Evolutionary conservation across 495 filamentous ascomycete species (phyloP).

Genomic region (Chlorociboria aeruginascens): DNA sequence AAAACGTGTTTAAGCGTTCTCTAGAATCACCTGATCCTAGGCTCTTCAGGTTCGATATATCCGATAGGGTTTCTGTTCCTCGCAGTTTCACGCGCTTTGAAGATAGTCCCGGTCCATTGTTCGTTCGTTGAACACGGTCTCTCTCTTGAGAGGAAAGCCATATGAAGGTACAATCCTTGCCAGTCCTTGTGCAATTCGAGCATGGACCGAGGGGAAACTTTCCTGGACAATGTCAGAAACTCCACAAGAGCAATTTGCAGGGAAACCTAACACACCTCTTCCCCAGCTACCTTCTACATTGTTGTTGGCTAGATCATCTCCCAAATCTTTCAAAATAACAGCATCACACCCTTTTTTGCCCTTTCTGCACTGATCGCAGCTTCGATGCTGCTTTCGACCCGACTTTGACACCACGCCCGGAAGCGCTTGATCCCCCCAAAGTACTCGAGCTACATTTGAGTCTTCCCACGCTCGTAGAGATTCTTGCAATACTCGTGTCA

Average conservation of each 20-base stretch:
- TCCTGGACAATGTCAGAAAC: not conserved
- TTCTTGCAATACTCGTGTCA: not conserved
- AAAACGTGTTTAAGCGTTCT: constrained; percentile 9
- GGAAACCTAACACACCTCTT: not conserved
- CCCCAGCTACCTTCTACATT: not conserved
- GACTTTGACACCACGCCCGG: not conserved
- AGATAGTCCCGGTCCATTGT: not conserved
- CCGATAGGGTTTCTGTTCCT: constrained; percentile 1
- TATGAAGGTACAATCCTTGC: constrained; percentile 25
- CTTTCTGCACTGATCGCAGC: constrained; percentile 34
- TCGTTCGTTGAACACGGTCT: not conserved
- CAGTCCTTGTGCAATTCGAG: constrained; percentile 21
- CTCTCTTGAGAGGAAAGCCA: constrained; percentile 14
- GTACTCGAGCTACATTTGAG: not conserved
- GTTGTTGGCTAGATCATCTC: not conserved
- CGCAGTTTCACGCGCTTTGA: not conserved
- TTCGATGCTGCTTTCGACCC: constrained; percentile 22
- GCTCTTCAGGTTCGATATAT: not conserved
- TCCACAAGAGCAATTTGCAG: not conserved
- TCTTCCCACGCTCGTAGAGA: not conserved
- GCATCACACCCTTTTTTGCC: constrained; percentile 33
- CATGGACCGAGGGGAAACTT: constrained; percentile 12
- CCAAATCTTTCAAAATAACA: not conserved
- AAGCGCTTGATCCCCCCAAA: not conserved
- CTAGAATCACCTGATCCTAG: constrained; percentile 7